Evolutionary conservation across 257 asterid genomes (phyloP).

Genomic region (Hygrophila difformis): DNA sequence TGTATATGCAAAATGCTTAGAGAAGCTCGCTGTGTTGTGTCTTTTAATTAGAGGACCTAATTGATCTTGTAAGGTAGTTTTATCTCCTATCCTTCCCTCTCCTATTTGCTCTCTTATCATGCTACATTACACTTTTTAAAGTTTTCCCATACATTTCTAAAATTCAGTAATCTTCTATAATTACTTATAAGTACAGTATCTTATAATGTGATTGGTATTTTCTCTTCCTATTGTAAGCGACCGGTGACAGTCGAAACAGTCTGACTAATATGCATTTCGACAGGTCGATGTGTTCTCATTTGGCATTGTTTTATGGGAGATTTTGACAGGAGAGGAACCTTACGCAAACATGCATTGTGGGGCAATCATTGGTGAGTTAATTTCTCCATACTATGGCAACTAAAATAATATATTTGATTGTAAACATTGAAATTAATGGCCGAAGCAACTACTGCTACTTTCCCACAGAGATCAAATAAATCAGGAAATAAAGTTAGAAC

Average conservation of each 20-base stretch:
- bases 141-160: no score
- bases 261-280: slow-evolving; percentile 16
- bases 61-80: no score
- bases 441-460: not conserved
- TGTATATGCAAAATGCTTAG: no score
- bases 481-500: not conserved
- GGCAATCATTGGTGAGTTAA: slow-evolving; percentile 60
- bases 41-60: no score
- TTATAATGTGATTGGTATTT: not conserved
- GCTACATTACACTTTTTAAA: no score
- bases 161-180: no score
- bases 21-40: no score
- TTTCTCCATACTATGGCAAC: slow-evolving; percentile 10
- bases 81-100: no score
- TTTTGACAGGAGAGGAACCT: slow-evolving; percentile 73
- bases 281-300: slow-evolving; percentile 85
- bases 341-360: slow-evolving; percentile 81
- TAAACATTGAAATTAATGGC: slow-evolving; percentile 4
- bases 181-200: no score
- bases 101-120: no score
- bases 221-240: slow-evolving; percentile 4
- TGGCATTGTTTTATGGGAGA: slow-evolving; percentile 72
- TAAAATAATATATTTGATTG: slow-evolving; percentile 1
- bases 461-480: not conserved
- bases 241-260: slow-evolving; percentile 8